Conservation (phyloP, 2,329 filamentous ascomycete genomes). For the Purpureocillium takamizusanense region DNA sequence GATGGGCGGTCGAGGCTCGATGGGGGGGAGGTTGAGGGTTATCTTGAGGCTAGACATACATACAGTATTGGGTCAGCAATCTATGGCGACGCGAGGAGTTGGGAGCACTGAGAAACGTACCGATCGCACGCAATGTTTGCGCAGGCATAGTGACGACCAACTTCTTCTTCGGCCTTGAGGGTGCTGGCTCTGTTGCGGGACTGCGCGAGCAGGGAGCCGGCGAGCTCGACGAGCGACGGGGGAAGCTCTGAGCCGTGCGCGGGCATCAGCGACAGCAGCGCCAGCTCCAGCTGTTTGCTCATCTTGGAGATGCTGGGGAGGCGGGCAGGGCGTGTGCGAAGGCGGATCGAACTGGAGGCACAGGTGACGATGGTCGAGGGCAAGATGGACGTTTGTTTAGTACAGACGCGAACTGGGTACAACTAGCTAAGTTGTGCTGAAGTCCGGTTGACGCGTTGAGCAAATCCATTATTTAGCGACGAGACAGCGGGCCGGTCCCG, state of each 20-base stretch:
- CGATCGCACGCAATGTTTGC: constrained; percentile 84
- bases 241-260: constrained; percentile 61
- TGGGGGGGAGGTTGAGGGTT: constrained; percentile 64
- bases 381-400: too few relatives aligned
- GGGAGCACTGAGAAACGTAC: constrained; percentile 37
- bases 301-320: constrained; percentile 31
- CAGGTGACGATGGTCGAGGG: too few relatives aligned
- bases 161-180: constrained; percentile 78
- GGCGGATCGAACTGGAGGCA: not conserved
- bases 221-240: constrained; percentile 59
- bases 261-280: constrained; percentile 64
- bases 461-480: too few relatives aligned
- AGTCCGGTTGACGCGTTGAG: too few relatives aligned
- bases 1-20: constrained; percentile 68
- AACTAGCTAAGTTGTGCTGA: too few relatives aligned
- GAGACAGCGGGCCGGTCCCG: too few relatives aligned
- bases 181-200: constrained; percentile 69
- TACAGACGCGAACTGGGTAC: too few relatives aligned
- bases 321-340: too few relatives aligned
- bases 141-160: constrained; percentile 76
- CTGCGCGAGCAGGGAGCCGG: constrained; percentile 67
- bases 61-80: too few relatives aligned
- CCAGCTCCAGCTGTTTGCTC: constrained; percentile 67
- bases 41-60: constrained; percentile 67
- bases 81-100: too few relatives aligned